Conservation (phyloP, 2,329 filamentous ascomycete genomes). For the Talaromyces sp. region DNA sequence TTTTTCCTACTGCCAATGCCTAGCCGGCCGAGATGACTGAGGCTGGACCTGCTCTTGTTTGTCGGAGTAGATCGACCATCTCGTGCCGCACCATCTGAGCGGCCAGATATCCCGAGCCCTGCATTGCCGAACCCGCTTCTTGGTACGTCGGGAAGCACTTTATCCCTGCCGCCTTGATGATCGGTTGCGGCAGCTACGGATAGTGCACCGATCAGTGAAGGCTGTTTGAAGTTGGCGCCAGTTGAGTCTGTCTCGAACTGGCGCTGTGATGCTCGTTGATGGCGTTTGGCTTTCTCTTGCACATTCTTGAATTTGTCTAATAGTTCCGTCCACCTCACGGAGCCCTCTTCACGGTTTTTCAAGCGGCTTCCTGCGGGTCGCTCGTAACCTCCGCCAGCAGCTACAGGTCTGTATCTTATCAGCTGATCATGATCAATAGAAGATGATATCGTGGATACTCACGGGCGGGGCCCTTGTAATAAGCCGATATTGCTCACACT, state of each 20-base stretch:
- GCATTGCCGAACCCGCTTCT: constrained; percentile 24
- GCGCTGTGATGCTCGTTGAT: constrained; percentile 54
- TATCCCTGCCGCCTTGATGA: constrained; percentile 30
- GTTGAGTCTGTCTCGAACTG: constrained; percentile 53
- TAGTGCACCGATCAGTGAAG: constrained; percentile 31
- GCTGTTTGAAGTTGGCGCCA: constrained; percentile 38
- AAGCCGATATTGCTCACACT: constrained; percentile 97
- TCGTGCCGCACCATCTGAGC: constrained; percentile 43
- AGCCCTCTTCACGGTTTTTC: constrained; percentile 75
- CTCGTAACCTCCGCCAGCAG: constrained; percentile 56
- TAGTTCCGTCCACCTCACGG: constrained; percentile 86
- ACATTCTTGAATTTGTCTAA: constrained; percentile 91
- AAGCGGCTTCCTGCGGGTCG: constrained; percentile 66
- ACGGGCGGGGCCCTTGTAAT: constrained; percentile 78
- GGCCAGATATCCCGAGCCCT: constrained; percentile 34
- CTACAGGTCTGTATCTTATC: constrained; percentile 11
- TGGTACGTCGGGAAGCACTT: constrained; percentile 34
- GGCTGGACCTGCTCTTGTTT: constrained; percentile 59
- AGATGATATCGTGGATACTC: constrained; percentile 42
- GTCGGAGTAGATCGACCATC: constrained; percentile 31
- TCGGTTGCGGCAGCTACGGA: constrained; percentile 27
- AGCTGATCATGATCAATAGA: not conserved
- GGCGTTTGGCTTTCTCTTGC: constrained; percentile 77
- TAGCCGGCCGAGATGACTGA: constrained; percentile 68
- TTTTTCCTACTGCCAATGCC: constrained; percentile 66